Evolutionary conservation across 2,329 filamentous ascomycete species (phyloP).

Genomic region (Colletotrichum siamense): DNA sequence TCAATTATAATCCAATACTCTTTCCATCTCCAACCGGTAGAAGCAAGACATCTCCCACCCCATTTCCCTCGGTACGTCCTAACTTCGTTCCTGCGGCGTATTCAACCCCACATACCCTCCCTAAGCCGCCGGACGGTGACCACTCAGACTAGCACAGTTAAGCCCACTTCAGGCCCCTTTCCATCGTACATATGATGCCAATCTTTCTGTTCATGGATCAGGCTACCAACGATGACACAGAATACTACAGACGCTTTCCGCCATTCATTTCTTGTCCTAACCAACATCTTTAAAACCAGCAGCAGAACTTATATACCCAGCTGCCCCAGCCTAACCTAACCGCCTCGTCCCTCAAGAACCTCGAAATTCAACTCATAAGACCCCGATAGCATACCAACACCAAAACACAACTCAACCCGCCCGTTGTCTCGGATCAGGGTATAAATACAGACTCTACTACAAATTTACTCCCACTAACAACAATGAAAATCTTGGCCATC

Average conservation of each 20-base stretch:
- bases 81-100: too few relatives aligned
- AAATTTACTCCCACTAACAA: accelerated
- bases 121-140: not conserved
- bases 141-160: too few relatives aligned
- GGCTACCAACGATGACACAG: accelerated
- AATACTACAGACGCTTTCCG: too few relatives aligned
- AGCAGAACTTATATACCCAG: not conserved
- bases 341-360: not conserved
- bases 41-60: accelerated
- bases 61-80: not conserved
- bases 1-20: not conserved
- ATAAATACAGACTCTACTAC: not conserved
- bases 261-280: not conserved
- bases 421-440: not conserved
- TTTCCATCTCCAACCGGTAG: not conserved
- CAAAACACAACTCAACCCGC: too few relatives aligned
- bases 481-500: too few relatives aligned
- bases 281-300: not conserved
- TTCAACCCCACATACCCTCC: not conserved
- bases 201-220: too few relatives aligned
- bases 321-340: too few relatives aligned
- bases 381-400: not conserved
- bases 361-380: not conserved
- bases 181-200: too few relatives aligned
- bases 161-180: too few relatives aligned